A percentile compares a stretch with the other conserved stretches of the same genome.
These are phyloP conservation scores for Sporothrix phasma DNA, from an alignment of 2,329 filamentous ascomycete species.

Conservation along the genomic window DNA sequence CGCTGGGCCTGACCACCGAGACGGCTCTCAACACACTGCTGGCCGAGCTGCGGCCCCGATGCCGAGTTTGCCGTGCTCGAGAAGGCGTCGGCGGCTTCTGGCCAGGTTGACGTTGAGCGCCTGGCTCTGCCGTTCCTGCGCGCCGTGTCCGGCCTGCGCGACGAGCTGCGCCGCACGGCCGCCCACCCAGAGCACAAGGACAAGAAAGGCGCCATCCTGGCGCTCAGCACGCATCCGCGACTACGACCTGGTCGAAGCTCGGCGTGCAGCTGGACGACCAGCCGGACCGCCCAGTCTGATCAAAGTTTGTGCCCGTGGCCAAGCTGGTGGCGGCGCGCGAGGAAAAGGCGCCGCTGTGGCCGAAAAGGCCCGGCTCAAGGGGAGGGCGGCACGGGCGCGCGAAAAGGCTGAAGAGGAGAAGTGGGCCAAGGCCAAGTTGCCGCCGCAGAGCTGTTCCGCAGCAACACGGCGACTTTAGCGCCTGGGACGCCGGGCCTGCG, in stretches of 20 bases:
- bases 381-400: slow-evolving; percentile 35
- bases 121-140: slow-evolving; percentile 50
- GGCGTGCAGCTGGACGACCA: slow-evolving; percentile 64
- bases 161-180: slow-evolving; percentile 27
- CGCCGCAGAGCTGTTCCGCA: slow-evolving; percentile 27
- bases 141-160: slow-evolving; percentile 36
- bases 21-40: slow-evolving; percentile 12
- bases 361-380: slow-evolving; percentile 37
- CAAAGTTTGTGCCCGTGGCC: slow-evolving; percentile 50
- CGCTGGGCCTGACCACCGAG: slow-evolving; percentile 8
- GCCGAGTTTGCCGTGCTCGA: slow-evolving; percentile 11
- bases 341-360: slow-evolving; percentile 42
- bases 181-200: not conserved
- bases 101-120: slow-evolving; percentile 15
- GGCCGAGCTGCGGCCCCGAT: slow-evolving; percentile 6
- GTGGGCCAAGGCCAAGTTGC: slow-evolving; percentile 22
- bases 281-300: slow-evolving; percentile 46
- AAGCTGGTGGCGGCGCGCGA: slow-evolving; percentile 41
- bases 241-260: slow-evolving; percentile 52
- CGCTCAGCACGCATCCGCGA: slow-evolving; percentile 56
- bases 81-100: not conserved
- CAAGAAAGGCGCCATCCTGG: slow-evolving; percentile 31
- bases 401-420: slow-evolving; percentile 24
- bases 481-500: slow-evolving; percentile 58
- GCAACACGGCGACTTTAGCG: slow-evolving; percentile 45